Conservation (phyloP, 805 yeast species). For the Starmerella cellae region DNA sequence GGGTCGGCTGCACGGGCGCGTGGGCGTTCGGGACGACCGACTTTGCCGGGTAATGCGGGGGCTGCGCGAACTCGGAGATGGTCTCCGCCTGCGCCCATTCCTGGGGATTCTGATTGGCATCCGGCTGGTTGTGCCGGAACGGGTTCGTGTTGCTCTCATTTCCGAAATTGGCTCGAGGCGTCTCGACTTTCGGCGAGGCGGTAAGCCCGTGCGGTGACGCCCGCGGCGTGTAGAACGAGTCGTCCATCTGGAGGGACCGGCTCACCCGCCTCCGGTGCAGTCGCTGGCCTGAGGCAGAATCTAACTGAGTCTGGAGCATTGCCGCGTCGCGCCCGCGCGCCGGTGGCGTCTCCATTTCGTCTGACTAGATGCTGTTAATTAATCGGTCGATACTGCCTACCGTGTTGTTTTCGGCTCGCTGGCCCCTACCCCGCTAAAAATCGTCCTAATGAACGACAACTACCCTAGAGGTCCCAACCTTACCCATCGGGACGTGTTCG, state of each 20-base stretch:
- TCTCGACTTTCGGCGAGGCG: background rate
- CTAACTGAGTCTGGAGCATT: constrained; percentile 16
- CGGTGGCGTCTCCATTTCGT: constrained; percentile 18
- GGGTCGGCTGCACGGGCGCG: background rate
- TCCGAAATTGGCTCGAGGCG: background rate
- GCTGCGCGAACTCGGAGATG: background rate
- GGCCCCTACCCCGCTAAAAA: constrained; percentile 7
- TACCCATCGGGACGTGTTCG: no score
- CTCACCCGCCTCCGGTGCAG: constrained; percentile 18
- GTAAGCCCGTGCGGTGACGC: constrained; percentile 6
- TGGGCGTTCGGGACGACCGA: background rate
- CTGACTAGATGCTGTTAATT: background rate
- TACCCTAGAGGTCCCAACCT: no score
- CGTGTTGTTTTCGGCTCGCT: constrained; percentile 8
- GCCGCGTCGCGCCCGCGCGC: constrained; percentile 15
- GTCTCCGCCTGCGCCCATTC: background rate
- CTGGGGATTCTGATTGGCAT: background rate
- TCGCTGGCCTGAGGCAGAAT: constrained; percentile 11
- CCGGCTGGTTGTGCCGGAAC: background rate
- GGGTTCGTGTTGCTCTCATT: background rate
- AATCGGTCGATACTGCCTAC: background rate
- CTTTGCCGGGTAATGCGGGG: background rate
- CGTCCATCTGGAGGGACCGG: constrained; percentile 12
- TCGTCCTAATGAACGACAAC: no score
- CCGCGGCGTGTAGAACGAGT: constrained; percentile 14